A percentile compares a stretch with the other conserved stretches of the same genome.
phyloP scores from a whole-genome alignment of 352 stramenopile species.

The Globisporangium acanthophoron region DNA sequence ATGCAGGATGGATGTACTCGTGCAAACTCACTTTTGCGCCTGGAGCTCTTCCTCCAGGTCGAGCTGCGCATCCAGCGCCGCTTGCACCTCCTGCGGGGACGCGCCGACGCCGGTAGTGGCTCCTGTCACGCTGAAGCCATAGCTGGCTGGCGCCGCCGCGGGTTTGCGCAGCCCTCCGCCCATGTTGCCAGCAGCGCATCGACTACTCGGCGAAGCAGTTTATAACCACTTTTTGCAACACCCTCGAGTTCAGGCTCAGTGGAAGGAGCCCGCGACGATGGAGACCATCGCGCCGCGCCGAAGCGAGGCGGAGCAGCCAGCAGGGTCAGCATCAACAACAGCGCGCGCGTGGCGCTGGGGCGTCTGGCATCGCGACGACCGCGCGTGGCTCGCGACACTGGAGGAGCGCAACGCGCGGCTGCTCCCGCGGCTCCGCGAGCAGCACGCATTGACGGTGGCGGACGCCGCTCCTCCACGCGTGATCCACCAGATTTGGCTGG shows the following conservation, averaged over 20 bases:
- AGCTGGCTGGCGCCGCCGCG: slow-evolving; percentile 4
- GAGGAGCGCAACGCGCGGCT: slow-evolving; percentile 13
- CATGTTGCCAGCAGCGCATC: slow-evolving; percentile 19
- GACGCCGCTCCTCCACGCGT: slow-evolving; percentile 34
- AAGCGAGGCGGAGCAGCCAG: background rate
- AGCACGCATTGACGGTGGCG: background rate
- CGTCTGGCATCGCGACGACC: slow-evolving; percentile 27
- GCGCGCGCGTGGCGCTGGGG: slow-evolving; percentile 22
- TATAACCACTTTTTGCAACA: no score
- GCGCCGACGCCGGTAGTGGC: slow-evolving; percentile 8
- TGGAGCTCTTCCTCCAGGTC: slow-evolving; percentile 55
- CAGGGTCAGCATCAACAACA: background rate
- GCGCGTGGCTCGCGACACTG: slow-evolving; percentile 21
- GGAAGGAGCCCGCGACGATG: background rate
- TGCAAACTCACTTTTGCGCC: slow-evolving; percentile 32
- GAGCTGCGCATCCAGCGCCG: slow-evolving; percentile 33
- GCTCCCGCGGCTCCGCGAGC: background rate
- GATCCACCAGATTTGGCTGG: slow-evolving; percentile 78
- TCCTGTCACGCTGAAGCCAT: slow-evolving; percentile 11
- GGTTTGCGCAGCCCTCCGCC: slow-evolving; percentile 40
- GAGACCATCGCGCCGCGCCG: no score
- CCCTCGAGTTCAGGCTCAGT: no score
- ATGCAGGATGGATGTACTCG: background rate
- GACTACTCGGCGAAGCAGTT: no score
- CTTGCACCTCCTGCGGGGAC: slow-evolving; percentile 2